Percentiles rank a stretch among this genome's conserved stretches.
Evolutionary conservation across 176 grass and related monocot genomes (phyloP).

Genomic region (Triticum urartu): DNA sequence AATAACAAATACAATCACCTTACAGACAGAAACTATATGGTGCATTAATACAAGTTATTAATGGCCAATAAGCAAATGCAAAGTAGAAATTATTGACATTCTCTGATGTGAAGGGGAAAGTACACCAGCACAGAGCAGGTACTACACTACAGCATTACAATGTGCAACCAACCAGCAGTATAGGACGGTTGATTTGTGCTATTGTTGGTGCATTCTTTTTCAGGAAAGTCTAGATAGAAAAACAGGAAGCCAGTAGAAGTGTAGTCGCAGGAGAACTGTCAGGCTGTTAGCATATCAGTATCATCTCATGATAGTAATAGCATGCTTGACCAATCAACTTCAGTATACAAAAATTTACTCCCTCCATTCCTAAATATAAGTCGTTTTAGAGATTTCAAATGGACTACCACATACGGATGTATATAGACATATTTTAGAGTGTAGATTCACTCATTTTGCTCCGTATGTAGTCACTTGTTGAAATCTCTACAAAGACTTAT

Average conservation of each 20-base stretch:
- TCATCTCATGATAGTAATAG: slow-evolving; percentile 31
- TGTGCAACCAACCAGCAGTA: slow-evolving; percentile 1
- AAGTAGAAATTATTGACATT: background rate
- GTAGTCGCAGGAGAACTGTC: background rate
- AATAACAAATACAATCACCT: slow-evolving; percentile 21
- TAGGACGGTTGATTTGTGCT: background rate
- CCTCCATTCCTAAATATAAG: too few relatives aligned
- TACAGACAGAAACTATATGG: background rate
- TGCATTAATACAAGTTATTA: background rate
- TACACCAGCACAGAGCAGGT: slow-evolving; percentile 1
- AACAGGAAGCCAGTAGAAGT: slow-evolving; percentile 6
- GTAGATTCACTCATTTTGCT: too few relatives aligned
- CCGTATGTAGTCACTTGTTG: too few relatives aligned
- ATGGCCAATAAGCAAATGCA: background rate
- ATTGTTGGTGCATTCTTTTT: background rate
- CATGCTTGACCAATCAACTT: background rate
- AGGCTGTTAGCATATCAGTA: background rate
- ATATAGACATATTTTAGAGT: too few relatives aligned
- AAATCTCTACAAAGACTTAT: too few relatives aligned
- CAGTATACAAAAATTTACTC: background rate
- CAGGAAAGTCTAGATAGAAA: background rate
- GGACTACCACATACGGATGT: too few relatives aligned
- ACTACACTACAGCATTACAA: background rate
- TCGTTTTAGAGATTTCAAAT: too few relatives aligned
- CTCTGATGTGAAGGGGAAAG: background rate